phyloP scores from a whole-genome alignment of 139 green algal genomes.

The Chlamydomonas sphaeroides region DNA sequence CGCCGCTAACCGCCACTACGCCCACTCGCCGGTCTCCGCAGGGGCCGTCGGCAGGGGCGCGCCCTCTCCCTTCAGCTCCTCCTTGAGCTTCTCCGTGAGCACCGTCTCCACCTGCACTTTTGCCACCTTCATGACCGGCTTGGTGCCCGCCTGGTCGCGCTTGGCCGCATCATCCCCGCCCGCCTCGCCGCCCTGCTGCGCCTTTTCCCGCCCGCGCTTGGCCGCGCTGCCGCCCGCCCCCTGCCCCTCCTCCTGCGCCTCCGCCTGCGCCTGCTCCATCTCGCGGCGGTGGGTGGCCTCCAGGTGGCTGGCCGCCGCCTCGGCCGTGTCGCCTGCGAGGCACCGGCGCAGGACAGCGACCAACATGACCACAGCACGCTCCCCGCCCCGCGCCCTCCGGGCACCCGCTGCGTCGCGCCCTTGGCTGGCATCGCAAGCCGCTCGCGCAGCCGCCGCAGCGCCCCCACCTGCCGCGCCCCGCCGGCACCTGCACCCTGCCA shows the following conservation, averaged over 20 bases:
- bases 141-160: not conserved
- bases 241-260: not conserved
- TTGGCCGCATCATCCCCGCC: not conserved
- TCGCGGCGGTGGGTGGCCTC: not conserved
- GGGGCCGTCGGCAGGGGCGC: not conserved
- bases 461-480: no score
- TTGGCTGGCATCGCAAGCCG: no score
- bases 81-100: not conserved
- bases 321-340: not conserved
- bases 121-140: no score
- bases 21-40: constrained; percentile 25
- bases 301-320: constrained; percentile 15
- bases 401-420: no score
- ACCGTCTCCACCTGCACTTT: no score
- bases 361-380: no score
- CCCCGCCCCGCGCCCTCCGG: no score
- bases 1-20: no score
- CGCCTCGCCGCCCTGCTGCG: not conserved
- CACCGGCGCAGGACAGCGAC: no score
- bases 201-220: no score
- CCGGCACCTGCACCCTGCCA: not conserved
- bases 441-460: no score
- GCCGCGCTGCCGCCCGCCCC: not conserved
- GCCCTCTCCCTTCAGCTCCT: not conserved
- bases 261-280: not conserved